Base-by-base conservation (phyloP, 2,329 filamentous ascomycete genomes). In the Penicillium sp. region DNA sequence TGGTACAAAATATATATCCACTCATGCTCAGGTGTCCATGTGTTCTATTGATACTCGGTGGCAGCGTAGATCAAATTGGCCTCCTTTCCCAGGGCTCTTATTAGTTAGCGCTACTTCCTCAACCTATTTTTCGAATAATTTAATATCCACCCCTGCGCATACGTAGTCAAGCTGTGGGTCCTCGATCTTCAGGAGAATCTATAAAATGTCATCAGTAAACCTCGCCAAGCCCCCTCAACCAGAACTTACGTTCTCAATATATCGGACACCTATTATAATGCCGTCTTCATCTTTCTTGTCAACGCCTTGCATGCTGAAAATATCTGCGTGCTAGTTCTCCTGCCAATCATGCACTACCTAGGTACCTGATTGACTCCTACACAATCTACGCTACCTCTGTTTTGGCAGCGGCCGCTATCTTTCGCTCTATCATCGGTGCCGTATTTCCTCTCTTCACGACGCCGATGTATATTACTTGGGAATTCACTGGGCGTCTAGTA, bases 361-460 rank as follows among this genome's bases (percentile, higher is more conserved):
- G n/a, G n/a, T 54, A 54, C n/a, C 22, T 57, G 10, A 35, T 51
- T 39, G 46, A 57, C 31, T 29, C 50, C 16, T 57, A 57, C 16
- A 42, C 50, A 2, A 42, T 50, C 39, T 57, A 54, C 9, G 50
- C 55, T 3, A 46, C 55, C 4, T 54, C 50, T 14, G 55, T 47
- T 13, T 24, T 54, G 14, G 47, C 45, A 4, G 51, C 50, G 2
- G 31, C 33, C 11, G 27, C 27, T 14, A 16, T 53, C 5, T 21
- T 54, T 7, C 44, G 55, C 7, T 54, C 37, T 2, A 21, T 54
- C n/a, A 7, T 50, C n/a, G 55, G 55, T 24, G 55, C 55, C 16
- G 37, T 50, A 8, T 54, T 57, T 31, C 55, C 55, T 14, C 49
- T 57, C 8, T 44, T 54, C 39, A 45, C 50, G 10, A 33, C 35